Evolutionary conservation across 2,329 filamentous ascomycete genomes (phyloP).

Genomic region (Microdochium paspali): DNA sequence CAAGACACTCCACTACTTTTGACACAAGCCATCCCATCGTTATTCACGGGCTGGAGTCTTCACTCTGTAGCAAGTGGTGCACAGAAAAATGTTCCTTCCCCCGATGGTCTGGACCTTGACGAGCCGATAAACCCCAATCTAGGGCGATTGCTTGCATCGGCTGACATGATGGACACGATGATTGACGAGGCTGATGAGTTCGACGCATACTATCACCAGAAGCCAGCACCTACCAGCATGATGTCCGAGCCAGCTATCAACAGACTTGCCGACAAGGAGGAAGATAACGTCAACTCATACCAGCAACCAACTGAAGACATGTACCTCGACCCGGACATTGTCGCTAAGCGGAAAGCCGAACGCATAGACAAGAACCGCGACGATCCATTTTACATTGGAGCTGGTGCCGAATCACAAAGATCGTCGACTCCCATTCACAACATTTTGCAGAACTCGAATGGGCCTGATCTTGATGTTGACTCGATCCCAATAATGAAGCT

Average conservation of each 20-base stretch:
- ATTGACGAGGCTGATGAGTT: constrained; percentile 56
- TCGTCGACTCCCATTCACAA: constrained; percentile 71
- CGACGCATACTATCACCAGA: constrained; percentile 54
- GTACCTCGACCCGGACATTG: constrained; percentile 63
- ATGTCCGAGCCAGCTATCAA: constrained; percentile 48
- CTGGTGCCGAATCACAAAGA: constrained; percentile 41
- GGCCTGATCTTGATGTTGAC: constrained; percentile 79
- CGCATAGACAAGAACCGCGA: constrained; percentile 76
- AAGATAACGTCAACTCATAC: constrained; percentile 43
- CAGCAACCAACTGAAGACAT: constrained; percentile 53
- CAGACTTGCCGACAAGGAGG: constrained; percentile 34
- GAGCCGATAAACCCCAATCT: constrained; percentile 73
- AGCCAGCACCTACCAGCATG: constrained; percentile 38
- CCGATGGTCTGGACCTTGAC: constrained; percentile 68
- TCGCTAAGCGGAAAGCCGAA: constrained; percentile 67
- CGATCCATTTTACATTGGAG: constrained; percentile 87
- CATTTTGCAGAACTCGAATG: constrained; percentile 63
- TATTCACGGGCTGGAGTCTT: constrained; percentile 80
- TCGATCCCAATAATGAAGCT: constrained; percentile 94
- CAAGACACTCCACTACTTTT: constrained; percentile 74
- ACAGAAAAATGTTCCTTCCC: constrained; percentile 77
- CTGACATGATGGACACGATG: constrained; percentile 37
- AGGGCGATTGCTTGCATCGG: constrained; percentile 52
- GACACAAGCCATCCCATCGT: constrained; percentile 79
- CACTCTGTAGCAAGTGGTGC: constrained; percentile 82